These are phyloP conservation scores for Debaryomyces coudertii DNA, from an alignment of 1,139 yeast genomes.

Conservation along the genomic window DNA sequence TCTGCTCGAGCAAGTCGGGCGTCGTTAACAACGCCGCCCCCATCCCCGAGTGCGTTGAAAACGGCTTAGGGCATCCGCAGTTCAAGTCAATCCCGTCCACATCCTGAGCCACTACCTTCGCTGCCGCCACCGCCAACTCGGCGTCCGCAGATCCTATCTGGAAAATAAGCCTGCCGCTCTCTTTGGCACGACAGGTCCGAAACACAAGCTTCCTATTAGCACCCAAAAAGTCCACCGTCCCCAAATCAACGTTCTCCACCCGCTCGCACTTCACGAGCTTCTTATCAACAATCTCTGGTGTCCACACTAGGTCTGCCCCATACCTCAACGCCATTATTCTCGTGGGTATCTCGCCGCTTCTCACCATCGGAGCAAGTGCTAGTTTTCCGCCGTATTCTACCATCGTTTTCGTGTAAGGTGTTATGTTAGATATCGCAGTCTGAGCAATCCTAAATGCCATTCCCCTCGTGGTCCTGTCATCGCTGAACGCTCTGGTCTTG, in stretches of 20 bases:
- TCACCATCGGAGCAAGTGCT: constrained; percentile 94
- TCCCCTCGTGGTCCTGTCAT: background rate
- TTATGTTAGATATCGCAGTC: constrained; percentile 3
- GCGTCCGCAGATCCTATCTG: constrained; percentile 91
- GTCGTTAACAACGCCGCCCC: constrained; percentile 89
- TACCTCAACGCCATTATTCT: constrained; percentile 74
- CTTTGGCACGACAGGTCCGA: constrained; percentile 68
- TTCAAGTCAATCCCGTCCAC: constrained; percentile 93
- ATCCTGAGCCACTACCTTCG: constrained; percentile 74
- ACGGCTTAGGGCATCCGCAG: constrained; percentile 95
- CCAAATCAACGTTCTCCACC: constrained; percentile 52
- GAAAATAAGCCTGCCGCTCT: constrained; percentile 68
- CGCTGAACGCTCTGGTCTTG: background rate
- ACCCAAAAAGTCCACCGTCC: constrained; percentile 63
- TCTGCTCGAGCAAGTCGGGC: constrained; percentile 75
- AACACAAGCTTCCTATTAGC: constrained; percentile 53
- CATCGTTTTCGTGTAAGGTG: constrained; percentile 14
- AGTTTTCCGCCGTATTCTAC: constrained; percentile 57
- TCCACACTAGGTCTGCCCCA: constrained; percentile 96
- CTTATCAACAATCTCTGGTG: constrained; percentile 90
- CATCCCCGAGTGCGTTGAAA: constrained; percentile 91
- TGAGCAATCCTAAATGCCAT: background rate
- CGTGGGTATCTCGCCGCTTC: constrained; percentile 93
- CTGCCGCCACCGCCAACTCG: constrained; percentile 85
- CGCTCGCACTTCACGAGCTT: constrained; percentile 74